Percentiles rank a stretch among this genome's conserved stretches.
phyloP scores from a whole-genome alignment of 2,329 filamentous ascomycete genomes.

The Talaromyces albobiverticillius region DNA sequence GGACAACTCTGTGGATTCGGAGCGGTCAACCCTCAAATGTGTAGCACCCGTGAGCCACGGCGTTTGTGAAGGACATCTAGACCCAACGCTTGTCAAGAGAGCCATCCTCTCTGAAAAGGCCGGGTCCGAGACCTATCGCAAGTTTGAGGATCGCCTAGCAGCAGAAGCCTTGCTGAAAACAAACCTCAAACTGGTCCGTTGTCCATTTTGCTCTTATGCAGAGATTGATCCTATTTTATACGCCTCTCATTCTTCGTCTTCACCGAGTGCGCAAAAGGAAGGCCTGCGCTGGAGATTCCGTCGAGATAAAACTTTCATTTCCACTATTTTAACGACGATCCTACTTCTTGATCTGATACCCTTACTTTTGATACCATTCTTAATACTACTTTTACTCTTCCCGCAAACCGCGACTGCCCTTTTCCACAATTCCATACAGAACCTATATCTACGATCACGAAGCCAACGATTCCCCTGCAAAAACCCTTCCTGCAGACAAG shows the following conservation, averaged over 20 bases:
- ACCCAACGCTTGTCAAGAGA: conserved; percentile 65
- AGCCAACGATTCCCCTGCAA: conserved; percentile 76
- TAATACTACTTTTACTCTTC: conserved; percentile 57
- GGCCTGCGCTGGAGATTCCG: conserved; percentile 58
- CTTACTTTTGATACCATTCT: conserved; percentile 49
- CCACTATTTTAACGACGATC: conserved; percentile 49
- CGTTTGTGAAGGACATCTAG: conserved; percentile 70
- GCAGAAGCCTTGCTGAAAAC: conserved; percentile 73
- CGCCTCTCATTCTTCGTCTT: conserved; percentile 40
- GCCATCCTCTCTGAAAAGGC: conserved; percentile 69
- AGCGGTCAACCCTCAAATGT: conserved; percentile 73
- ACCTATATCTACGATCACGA: conserved; percentile 67
- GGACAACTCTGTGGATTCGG: conserved; percentile 72
- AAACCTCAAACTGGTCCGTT: conserved; percentile 72
- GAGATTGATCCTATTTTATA: conserved; percentile 78
- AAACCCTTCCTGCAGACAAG: conserved; percentile 62
- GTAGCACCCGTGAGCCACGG: conserved; percentile 69
- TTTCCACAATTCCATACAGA: conserved; percentile 60
- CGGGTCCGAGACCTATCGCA: conserved; percentile 68
- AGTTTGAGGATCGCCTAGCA: conserved; percentile 75
- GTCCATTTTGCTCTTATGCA: conserved; percentile 88
- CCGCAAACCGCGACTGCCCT: conserved; percentile 49
- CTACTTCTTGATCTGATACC: conserved; percentile 44
- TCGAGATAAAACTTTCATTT: conserved; percentile 49
- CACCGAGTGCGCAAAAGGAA: background rate